Evolutionary conservation across 2,329 filamentous ascomycete genomes (phyloP), one percentile per base, ranked within the genome.

Genomic region (Arthrobotrys pseudoclavata): DNA sequence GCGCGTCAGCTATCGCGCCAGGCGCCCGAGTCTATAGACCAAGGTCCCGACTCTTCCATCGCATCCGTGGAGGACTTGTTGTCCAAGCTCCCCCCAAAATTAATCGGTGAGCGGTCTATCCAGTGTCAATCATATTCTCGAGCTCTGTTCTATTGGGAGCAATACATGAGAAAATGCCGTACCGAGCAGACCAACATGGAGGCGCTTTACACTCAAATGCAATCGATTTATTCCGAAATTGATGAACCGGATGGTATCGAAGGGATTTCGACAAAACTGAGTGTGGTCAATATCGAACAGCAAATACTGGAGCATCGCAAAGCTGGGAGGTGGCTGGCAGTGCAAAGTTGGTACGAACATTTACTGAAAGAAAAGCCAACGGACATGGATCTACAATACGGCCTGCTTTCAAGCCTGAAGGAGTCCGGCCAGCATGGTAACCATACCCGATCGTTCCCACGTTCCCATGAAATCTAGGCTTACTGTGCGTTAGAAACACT

Each of bases 181-280:
- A 80, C 85, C 26, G 86, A 86, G 0, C 86, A 89, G 22, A 85
- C 88, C n/a, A 87, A 86, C 57, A 82, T 86, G 53, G 87, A 91
- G 66, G 87, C 89, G 24, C 86, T 96, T 3, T 88, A 96, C 76
- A 89, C 93, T 80, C 89, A 91, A 77, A 86, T 99, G 24, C 95
- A 98, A 82, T 91, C 95, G 66, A 97, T 99, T 18, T 99, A 99
- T 83, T 93, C 93, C 0, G 92, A 97, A 81, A 98, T 99, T 77
- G 96, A 99, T 82, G 96, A 99, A 81, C 96, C 96, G 0, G 96
- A 99, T 83, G 94, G 95, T 0, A 90, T 99, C 37, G 94, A 98
- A 82, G 96, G 96, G 1, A 95, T 99, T 77, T 97, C 95, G 0
- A 90, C 93, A 20, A 92, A 96, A 82, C 86, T 98, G 2, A 91